Evolutionary conservation across 306 rosid species (phyloP).

Genomic region (Cucurbita pepo): DNA sequence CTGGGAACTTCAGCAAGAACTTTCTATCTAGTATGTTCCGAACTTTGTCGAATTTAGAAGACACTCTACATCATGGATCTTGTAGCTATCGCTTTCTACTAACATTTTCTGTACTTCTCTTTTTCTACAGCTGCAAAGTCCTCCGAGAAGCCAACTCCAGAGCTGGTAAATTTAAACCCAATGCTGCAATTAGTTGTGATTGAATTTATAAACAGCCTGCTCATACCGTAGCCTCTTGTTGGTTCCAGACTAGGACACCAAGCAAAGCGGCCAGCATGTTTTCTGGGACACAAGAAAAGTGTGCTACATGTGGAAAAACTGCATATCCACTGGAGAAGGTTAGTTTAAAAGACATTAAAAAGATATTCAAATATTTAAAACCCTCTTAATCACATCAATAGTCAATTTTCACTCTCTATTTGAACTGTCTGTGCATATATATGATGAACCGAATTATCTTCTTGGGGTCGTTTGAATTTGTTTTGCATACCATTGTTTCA

Average conservation of each 20-base stretch:
- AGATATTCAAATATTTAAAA: neutral
- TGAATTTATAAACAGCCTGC: neutral
- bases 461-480: neutral
- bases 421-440: neutral
- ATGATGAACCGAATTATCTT: neutral
- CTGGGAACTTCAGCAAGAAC: slow-evolving; percentile 69
- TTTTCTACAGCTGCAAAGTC: slow-evolving; percentile 70
- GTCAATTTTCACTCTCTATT: neutral
- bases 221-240: slow-evolving; percentile 11
- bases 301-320: slow-evolving; percentile 90
- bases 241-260: slow-evolving; percentile 67
- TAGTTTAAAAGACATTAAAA: neutral
- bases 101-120: slow-evolving; percentile 14
- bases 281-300: slow-evolving; percentile 89
- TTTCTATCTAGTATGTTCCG: slow-evolving; percentile 61
- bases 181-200: neutral
- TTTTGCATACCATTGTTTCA: neutral
- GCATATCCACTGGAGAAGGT: slow-evolving; percentile 96
- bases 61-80: neutral
- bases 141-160: slow-evolving; percentile 59
- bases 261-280: slow-evolving; percentile 94
- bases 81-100: neutral
- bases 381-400: neutral
- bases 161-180: slow-evolving; percentile 39
- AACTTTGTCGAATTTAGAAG: neutral